phyloP scores from a whole-genome alignment of 2,329 filamentous ascomycete genomes.

The Ophiocordyceps camponoti-rufipedis region DNA sequence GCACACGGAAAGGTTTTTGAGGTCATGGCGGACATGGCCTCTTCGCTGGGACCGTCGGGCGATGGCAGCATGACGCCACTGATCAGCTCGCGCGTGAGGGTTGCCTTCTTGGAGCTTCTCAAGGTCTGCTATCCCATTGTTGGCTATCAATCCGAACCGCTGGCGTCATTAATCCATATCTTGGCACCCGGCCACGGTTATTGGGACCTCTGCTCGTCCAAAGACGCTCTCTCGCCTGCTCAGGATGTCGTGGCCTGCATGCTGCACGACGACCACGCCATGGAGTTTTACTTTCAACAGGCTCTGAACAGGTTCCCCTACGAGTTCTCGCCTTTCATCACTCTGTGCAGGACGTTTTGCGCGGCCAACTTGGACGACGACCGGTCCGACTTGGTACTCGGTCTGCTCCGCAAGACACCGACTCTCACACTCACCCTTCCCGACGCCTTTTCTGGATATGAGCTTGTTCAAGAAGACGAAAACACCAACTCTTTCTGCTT shows the following conservation, averaged over 20 bases:
- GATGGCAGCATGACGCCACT: slow-evolving; percentile 30
- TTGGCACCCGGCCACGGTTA: slow-evolving; percentile 36
- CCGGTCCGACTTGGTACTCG: slow-evolving; percentile 32
- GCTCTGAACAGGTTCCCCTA: slow-evolving; percentile 68
- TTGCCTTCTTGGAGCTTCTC: slow-evolving; percentile 51
- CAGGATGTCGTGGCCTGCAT: slow-evolving; percentile 16
- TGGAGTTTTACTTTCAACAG: slow-evolving; percentile 43
- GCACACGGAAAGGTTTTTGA: slow-evolving; percentile 33
- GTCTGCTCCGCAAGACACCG: slow-evolving; percentile 49
- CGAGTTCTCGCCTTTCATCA: slow-evolving; percentile 64
- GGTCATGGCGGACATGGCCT: slow-evolving; percentile 31
- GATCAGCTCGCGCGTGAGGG: slow-evolving; percentile 43
- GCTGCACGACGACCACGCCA: slow-evolving; percentile 23
- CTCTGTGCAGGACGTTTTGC: slow-evolving; percentile 46
- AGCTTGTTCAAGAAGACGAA: slow-evolving; percentile 67
- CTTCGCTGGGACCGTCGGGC: slow-evolving; percentile 24
- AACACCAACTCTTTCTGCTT: slow-evolving; percentile 66
- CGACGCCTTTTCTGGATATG: slow-evolving; percentile 52
- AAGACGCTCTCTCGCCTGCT: slow-evolving; percentile 12
- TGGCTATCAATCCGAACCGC: slow-evolving; percentile 54
- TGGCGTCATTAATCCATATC: slow-evolving; percentile 47
- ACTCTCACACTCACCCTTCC: slow-evolving; percentile 67
- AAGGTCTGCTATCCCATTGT: slow-evolving; percentile 47
- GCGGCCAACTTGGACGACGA: slow-evolving; percentile 14
- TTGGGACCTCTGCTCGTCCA: slow-evolving; percentile 27